Conservation (phyloP, 768 basidiomycete species). For the Rickenella mellea region DNA sequence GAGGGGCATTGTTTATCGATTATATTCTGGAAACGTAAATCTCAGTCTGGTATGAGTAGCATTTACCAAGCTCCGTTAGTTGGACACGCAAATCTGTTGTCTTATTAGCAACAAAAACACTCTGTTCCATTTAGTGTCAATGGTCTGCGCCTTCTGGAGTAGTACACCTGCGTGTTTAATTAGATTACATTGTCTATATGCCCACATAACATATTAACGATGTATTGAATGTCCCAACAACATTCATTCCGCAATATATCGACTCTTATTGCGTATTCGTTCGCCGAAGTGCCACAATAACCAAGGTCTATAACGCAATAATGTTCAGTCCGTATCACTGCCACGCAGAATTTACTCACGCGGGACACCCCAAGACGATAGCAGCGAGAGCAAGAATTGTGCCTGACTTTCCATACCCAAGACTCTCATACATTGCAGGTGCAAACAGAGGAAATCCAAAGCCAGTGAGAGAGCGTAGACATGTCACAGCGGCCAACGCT, state of each 20-base stretch:
- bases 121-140: too few species aligned
- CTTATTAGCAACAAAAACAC: too few species aligned
- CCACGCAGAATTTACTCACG: neutral
- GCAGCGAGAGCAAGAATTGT: constrained; percentile 16
- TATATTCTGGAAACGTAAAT: too few species aligned
- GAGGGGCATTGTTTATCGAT: too few species aligned
- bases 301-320: constrained; percentile 22
- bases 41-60: too few species aligned
- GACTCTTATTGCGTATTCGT: constrained; percentile 39
- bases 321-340: neutral
- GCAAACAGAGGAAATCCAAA: constrained; percentile 27
- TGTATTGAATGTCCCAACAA: too few species aligned
- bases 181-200: too few species aligned
- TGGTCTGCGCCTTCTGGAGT: too few species aligned
- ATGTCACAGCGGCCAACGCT: constrained; percentile 28
- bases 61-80: too few species aligned
- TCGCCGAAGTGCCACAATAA: constrained; percentile 37
- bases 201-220: too few species aligned
- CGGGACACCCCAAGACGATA: constrained; percentile 15
- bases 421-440: constrained; percentile 15
- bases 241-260: constrained; percentile 20
- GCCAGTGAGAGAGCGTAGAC: constrained; percentile 20
- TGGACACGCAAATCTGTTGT: too few species aligned
- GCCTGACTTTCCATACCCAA: constrained; percentile 22
- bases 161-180: too few species aligned